Percentiles rank a stretch among this genome's conserved stretches.
phyloP scores from a whole-genome alignment of 1,139 yeast species.

The Dujonia santamariae region DNA sequence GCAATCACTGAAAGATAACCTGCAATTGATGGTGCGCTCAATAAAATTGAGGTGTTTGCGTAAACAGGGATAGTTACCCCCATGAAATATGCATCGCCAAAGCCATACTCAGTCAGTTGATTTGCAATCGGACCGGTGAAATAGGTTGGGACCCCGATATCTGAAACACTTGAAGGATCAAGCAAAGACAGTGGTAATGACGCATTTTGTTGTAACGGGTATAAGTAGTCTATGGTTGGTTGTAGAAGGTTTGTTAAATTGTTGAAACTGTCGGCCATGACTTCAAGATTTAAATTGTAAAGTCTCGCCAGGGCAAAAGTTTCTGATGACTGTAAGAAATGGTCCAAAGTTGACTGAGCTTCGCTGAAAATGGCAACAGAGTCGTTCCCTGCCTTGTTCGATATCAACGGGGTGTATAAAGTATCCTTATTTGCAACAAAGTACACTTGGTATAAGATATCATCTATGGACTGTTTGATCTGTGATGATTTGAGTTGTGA shows the following conservation, averaged over 20 bases:
- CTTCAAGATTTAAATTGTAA: slow-evolving; percentile 53
- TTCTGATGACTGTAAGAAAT: slow-evolving; percentile 61
- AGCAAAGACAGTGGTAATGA: slow-evolving; percentile 38
- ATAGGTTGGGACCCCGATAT: slow-evolving; percentile 33
- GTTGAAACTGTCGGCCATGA: slow-evolving; percentile 34
- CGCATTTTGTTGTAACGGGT: slow-evolving; percentile 47
- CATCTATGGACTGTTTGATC: slow-evolving; percentile 62
- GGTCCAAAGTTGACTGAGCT: slow-evolving; percentile 50
- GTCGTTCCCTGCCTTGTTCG: slow-evolving; percentile 68
- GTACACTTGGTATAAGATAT: slow-evolving; percentile 64
- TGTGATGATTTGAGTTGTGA: slow-evolving; percentile 82
- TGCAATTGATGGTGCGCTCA: slow-evolving; percentile 54
- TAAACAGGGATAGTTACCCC: slow-evolving; percentile 69
- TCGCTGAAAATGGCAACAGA: slow-evolving; percentile 38
- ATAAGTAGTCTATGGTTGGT: slow-evolving; percentile 38
- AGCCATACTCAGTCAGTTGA: slow-evolving; percentile 22
- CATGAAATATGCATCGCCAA: slow-evolving; percentile 32
- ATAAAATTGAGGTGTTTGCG: slow-evolving; percentile 68
- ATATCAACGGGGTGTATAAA: slow-evolving; percentile 56
- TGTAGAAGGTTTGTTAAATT: slow-evolving; percentile 26
- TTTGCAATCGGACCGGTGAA: slow-evolving; percentile 59
- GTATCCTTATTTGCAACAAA: slow-evolving; percentile 66
- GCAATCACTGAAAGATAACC: slow-evolving; percentile 74
- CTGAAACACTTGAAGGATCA: slow-evolving; percentile 14
- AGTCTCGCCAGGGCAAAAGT: slow-evolving; percentile 64